These are phyloP conservation scores for Neurospora hispaniola DNA, from an alignment of 495 filamentous ascomycete species.

Conservation along the genomic window DNA sequence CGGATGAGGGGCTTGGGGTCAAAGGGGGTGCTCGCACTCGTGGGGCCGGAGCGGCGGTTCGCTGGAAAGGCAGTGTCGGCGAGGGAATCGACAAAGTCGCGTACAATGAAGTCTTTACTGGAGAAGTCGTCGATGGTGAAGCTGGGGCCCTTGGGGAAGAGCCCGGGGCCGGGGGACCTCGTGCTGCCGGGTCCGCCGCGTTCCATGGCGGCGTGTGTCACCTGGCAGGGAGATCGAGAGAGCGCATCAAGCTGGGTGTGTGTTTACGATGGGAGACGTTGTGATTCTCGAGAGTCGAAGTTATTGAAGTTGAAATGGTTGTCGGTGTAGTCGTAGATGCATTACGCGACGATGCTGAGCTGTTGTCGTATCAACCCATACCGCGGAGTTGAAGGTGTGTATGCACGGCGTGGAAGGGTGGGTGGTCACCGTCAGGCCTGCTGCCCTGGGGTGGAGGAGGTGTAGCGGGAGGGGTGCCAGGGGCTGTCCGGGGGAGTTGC, in stretches of 20 bases:
- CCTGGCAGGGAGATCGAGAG: conserved; percentile 6
- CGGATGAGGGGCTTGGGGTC: conserved; percentile 96
- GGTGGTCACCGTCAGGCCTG: neutral
- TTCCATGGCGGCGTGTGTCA: conserved; percentile 30
- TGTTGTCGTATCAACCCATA: neutral
- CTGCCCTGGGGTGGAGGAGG: neutral
- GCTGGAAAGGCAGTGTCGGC: conserved; percentile 70
- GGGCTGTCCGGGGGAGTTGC: neutral
- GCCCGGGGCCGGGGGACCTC: conserved; percentile 61
- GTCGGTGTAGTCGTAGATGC: neutral
- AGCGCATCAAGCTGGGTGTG: conserved; percentile 4
- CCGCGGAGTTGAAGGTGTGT: neutral
- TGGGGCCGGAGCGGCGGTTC: conserved; percentile 60
- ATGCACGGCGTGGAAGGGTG: neutral
- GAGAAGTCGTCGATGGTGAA: conserved; percentile 88
- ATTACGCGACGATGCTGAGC: neutral
- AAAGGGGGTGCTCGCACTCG: conserved; percentile 63
- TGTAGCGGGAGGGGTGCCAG: neutral
- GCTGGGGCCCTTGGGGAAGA: conserved; percentile 67
- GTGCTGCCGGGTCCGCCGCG: conserved; percentile 33
- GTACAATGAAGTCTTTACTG: conserved; percentile 87
- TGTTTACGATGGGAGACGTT: neutral
- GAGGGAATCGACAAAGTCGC: conserved; percentile 90
- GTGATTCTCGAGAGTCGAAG: neutral
- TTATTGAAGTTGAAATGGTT: neutral